Evolutionary conservation across 257 asterid species (phyloP).

Genomic region (Leptodermis oblonga): DNA sequence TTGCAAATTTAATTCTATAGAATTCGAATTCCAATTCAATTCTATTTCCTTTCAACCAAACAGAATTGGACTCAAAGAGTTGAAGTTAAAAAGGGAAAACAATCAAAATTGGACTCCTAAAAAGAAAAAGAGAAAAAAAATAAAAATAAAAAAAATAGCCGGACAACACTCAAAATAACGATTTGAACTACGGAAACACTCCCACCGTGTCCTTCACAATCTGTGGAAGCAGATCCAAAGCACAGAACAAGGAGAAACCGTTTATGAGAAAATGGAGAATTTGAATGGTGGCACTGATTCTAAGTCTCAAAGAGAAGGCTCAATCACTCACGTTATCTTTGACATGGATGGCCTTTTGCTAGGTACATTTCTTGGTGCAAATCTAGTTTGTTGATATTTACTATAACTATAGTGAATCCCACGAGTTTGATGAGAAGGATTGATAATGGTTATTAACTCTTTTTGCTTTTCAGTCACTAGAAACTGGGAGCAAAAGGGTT

Average conservation of each 20-base stretch:
- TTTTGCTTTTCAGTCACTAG: background rate
- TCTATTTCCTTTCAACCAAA: too few relatives aligned
- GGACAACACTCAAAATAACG: too few relatives aligned
- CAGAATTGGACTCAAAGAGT: too few relatives aligned
- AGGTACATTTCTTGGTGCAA: conserved; percentile 40
- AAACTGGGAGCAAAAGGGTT: background rate
- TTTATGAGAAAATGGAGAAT: conserved; percentile 37
- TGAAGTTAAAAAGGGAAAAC: too few relatives aligned
- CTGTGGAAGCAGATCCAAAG: background rate
- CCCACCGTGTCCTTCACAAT: conserved; percentile 1
- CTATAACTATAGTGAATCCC: background rate
- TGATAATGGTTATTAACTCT: background rate
- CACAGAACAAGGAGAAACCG: conserved; percentile 1
- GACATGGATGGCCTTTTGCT: conserved; percentile 97
- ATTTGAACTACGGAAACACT: too few relatives aligned
- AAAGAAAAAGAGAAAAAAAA: too few relatives aligned
- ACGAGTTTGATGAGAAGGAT: background rate
- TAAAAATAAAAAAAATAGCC: too few relatives aligned
- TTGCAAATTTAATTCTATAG: too few relatives aligned
- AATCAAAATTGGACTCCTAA: too few relatives aligned
- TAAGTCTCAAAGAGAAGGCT: conserved; percentile 31
- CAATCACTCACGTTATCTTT: conserved; percentile 80
- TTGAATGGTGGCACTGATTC: conserved; percentile 12
- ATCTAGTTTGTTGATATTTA: background rate
- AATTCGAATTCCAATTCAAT: too few relatives aligned